Base-by-base conservation (phyloP, 2,329 filamentous ascomycete species). In the Paecilomyces variotii region DNA sequence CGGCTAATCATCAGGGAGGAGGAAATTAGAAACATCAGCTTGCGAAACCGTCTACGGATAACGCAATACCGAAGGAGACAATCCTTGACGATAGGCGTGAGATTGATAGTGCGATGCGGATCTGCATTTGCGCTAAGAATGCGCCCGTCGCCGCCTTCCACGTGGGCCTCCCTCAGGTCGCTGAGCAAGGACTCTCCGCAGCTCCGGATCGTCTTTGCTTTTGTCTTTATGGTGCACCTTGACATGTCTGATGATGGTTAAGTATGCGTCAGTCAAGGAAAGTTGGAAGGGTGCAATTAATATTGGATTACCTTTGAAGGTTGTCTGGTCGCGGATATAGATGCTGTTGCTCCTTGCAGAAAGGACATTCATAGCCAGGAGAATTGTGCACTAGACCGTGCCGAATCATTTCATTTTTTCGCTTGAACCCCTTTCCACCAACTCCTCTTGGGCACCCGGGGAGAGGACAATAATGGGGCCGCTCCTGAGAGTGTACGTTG, bases 291-390 rank as follows among this genome's bases (percentile, higher is more conserved):
- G 51, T 49, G 12, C 54, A 26, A 39, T 53, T 50, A 53, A 32
- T 25, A 32, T 26, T 25, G 49, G 11, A 82, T 64, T 80, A 95
- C 90, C 93, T 86, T 78, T 97, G 93, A 58, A 99, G 78, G 79
- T 97, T 97, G 73, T 99, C 94, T 34, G 94, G 94, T 65, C 94
- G 82, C 4, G 94, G 94, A 72, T 97, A 97, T 70, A 89, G 92
- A 73, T 97, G 93, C 71, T 97, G 91, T 64, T 91, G 83, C 68
- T 96, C 91, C 1, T 91, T 89, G 72, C 94, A 99, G 70, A 97
- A 97, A 0, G 94, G 94, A 72, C 94, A 99, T 30, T 96, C 87
- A 68, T 97, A 99, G 60, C 93, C 93, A 1, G 94, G 94, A 6
- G 91, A 96, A 64, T 91, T 88, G 69, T 99, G 94, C 3, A 97